Percentiles rank a stretch among this genome's conserved stretches.
phyloP scores from a whole-genome alignment of 495 filamentous ascomycete species.

The Penicillium cosmopolitanum region DNA sequence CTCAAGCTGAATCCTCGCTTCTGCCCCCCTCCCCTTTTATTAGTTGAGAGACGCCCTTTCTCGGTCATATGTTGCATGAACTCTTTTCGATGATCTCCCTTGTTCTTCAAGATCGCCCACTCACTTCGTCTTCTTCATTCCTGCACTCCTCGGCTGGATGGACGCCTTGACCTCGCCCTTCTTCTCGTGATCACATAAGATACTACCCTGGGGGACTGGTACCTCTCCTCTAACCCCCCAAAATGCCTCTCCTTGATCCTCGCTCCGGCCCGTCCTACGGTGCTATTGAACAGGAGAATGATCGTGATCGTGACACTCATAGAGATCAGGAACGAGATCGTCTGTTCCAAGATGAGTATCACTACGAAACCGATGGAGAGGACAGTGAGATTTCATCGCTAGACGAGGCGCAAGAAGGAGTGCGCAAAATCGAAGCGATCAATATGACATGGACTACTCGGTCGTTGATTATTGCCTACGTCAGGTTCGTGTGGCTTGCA shows the following conservation, averaged over 20 bases:
- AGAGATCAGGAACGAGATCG: slow-evolving; percentile 40
- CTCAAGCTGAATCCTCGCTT: slow-evolving; percentile 12
- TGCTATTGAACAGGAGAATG: slow-evolving; percentile 32
- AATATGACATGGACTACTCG: slow-evolving; percentile 57
- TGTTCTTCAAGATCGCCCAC: slow-evolving; percentile 12
- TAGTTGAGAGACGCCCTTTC: slow-evolving; percentile 23
- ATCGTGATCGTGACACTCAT: slow-evolving; percentile 15
- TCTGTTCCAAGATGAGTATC: slow-evolving; percentile 37
- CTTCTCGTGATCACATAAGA: slow-evolving; percentile 7
- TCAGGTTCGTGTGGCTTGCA: slow-evolving; percentile 47
- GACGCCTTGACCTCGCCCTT: slow-evolving; percentile 2
- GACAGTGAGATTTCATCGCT: slow-evolving; percentile 29
- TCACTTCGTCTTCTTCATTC: slow-evolving; percentile 2
- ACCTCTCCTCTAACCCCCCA: neutral
- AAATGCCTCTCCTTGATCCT: slow-evolving; percentile 44
- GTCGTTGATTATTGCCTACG: slow-evolving; percentile 57
- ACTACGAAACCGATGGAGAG: slow-evolving; percentile 33
- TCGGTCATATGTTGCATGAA: slow-evolving; percentile 24
- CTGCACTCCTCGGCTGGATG: neutral
- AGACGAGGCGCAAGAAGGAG: slow-evolving; percentile 55
- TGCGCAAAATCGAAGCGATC: slow-evolving; percentile 60
- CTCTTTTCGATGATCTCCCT: slow-evolving; percentile 19
- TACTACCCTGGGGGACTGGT: neutral
- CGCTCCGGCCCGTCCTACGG: slow-evolving; percentile 46
- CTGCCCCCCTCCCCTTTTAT: slow-evolving; percentile 22